Percentiles rank a stretch among this genome's conserved stretches.
Evolutionary conservation across 805 yeast genomes (phyloP).

Genomic region (Suhomyces sp.): DNA sequence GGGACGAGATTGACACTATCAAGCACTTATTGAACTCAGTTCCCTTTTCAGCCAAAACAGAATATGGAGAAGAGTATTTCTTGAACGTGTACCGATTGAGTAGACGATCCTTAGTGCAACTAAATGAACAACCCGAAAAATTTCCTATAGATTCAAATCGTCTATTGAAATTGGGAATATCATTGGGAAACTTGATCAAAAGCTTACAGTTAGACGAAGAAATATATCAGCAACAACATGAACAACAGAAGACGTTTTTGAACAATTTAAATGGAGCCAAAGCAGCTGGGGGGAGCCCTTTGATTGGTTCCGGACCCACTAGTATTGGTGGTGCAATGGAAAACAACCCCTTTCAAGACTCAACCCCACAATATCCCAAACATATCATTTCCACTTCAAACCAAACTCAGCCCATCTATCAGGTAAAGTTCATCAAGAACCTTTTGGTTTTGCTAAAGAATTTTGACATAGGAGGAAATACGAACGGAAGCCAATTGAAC

Average conservation of each 20-base stretch:
- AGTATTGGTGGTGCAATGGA: not conserved
- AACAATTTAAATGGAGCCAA: slow-evolving; percentile 14
- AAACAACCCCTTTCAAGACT: slow-evolving; percentile 10
- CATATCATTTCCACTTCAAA: slow-evolving; percentile 8
- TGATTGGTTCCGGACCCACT: not conserved
- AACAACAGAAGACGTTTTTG: slow-evolving; percentile 18
- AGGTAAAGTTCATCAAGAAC: slow-evolving; percentile 35
- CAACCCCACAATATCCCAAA: slow-evolving; percentile 7
- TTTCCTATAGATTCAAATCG: slow-evolving; percentile 38
- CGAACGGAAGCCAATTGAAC: slow-evolving; percentile 7
- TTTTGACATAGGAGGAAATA: slow-evolving; percentile 36
- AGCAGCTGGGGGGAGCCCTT: slow-evolving; percentile 1
- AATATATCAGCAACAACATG: slow-evolving; percentile 23
- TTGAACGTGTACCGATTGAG: slow-evolving; percentile 32
- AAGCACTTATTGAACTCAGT: slow-evolving; percentile 30
- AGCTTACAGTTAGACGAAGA: slow-evolving; percentile 37
- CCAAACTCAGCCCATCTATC: slow-evolving; percentile 26
- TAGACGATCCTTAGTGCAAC: slow-evolving; percentile 19
- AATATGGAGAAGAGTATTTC: slow-evolving; percentile 20
- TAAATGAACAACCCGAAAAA: slow-evolving; percentile 22
- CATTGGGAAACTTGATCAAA: slow-evolving; percentile 41
- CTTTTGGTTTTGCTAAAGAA: slow-evolving; percentile 34
- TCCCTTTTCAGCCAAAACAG: slow-evolving; percentile 29
- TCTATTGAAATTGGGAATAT: slow-evolving; percentile 40
- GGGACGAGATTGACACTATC: slow-evolving; percentile 26